These are phyloP conservation scores for Elsinoe necatrix DNA, from an alignment of 2,329 filamentous ascomycete genomes.

Conservation along the genomic window DNA sequence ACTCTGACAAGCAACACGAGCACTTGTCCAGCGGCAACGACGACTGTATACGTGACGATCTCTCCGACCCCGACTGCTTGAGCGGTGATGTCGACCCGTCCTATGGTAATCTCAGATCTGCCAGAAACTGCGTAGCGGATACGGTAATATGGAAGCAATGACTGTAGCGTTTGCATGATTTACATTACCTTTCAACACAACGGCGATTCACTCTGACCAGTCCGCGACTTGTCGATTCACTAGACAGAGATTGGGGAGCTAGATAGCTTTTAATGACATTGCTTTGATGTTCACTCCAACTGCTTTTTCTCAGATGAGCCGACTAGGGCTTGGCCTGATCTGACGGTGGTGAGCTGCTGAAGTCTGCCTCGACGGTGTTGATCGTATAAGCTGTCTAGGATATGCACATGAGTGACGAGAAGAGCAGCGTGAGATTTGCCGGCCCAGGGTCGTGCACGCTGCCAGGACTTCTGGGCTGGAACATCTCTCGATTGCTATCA, in stretches of 20 bases:
- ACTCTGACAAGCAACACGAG: neutral
- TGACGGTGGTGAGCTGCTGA: no score
- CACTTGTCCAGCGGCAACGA: neutral
- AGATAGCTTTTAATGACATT: slow-evolving; percentile 3
- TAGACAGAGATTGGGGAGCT: neutral
- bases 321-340: no score
- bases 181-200: neutral
- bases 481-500: no score
- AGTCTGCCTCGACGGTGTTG: no score
- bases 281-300: neutral
- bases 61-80: neutral
- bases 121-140: neutral
- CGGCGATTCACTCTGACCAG: neutral
- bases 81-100: no score
- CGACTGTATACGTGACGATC: neutral
- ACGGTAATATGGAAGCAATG: neutral
- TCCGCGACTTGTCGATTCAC: neutral
- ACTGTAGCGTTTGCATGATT: neutral
- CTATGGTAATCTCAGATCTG: no score
- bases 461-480: no score
- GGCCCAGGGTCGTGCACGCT: no score
- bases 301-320: no score
- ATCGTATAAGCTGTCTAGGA: no score
- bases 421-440: no score
- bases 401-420: no score